Conservation (phyloP, 192 early-diverging fungal genomes). For the Thamnidium elegans region DNA sequence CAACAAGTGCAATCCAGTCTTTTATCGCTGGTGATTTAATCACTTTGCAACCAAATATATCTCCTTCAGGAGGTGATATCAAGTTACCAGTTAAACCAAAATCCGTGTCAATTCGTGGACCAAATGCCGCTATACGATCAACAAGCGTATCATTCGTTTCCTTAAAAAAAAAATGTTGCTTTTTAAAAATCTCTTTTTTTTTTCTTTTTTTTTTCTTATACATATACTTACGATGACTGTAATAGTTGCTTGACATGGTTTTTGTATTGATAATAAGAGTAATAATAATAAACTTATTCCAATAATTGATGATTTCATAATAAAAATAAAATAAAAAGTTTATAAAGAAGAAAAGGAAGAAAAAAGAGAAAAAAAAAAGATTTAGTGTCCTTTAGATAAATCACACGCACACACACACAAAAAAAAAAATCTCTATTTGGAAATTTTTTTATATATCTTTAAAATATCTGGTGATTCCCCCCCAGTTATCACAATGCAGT, state of each 20-base stretch:
- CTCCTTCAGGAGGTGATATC: constrained; percentile 36
- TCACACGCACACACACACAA: no score
- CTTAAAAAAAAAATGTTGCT: constrained; percentile 11
- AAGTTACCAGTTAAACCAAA: constrained; percentile 67
- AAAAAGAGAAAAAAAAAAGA: no score
- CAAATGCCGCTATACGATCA: constrained; percentile 85
- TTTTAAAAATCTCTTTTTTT: background rate
- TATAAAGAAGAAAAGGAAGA: no score
- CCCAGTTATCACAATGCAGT: no score
- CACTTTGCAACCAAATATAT: constrained; percentile 57
- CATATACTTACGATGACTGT: background rate
- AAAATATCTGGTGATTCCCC: no score
- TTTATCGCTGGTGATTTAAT: constrained; percentile 33
- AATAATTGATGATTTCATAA: no score
- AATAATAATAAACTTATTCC: no score
- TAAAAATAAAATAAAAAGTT: no score
- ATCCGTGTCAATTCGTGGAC: constrained; percentile 64
- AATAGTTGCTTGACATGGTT: background rate
- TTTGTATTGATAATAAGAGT: no score
- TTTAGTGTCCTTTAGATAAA: no score
- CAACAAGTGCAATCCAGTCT: constrained; percentile 84
- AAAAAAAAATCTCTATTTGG: no score
- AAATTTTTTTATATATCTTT: no score
- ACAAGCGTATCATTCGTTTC: constrained; percentile 54
- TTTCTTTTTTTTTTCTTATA: background rate